phyloP scores from a whole-genome alignment of 768 basidiomycete genomes.

The Tubosaeta sp. region DNA sequence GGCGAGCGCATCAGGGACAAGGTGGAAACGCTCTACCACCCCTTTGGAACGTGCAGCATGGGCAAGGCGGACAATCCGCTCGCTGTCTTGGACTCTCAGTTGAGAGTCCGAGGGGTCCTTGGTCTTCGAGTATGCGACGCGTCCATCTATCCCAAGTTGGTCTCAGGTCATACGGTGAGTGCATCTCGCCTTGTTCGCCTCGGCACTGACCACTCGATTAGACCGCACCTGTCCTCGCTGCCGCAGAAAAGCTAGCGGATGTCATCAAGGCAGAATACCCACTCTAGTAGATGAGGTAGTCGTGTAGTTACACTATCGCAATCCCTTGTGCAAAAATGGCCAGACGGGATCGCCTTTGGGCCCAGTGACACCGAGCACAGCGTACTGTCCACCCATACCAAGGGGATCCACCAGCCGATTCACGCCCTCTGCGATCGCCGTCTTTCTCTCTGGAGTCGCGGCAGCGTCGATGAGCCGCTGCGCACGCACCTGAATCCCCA shows the following conservation, averaged over 20 bases:
- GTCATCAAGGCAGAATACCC: constrained; percentile 26
- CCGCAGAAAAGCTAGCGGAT: constrained; percentile 35
- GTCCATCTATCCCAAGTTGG: constrained; percentile 40
- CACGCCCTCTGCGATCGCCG: constrained; percentile 56
- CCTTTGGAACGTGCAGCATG: constrained; percentile 36
- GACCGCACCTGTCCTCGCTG: constrained; percentile 29
- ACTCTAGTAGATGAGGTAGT: not conserved
- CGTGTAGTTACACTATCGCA: too few species aligned
- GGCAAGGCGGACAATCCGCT: constrained; percentile 35
- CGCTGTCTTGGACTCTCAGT: constrained; percentile 41
- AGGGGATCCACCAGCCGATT: constrained; percentile 68
- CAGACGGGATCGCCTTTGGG: constrained; percentile 19
- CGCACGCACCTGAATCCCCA: constrained; percentile 71
- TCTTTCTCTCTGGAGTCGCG: constrained; percentile 42
- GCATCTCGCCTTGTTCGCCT: not conserved
- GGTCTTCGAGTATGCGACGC: constrained; percentile 46
- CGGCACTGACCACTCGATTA: constrained; percentile 1
- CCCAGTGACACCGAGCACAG: constrained; percentile 58
- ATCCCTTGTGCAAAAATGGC: constrained; percentile 26
- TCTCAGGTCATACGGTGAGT: constrained; percentile 44
- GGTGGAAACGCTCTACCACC: constrained; percentile 42
- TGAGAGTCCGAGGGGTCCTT: constrained; percentile 41
- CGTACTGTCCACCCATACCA: constrained; percentile 88
- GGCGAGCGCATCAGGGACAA: constrained; percentile 31
- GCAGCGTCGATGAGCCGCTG: constrained; percentile 55